These are phyloP conservation scores for Gracilaria caudata DNA, from an alignment of 23 red algal genomes.

Conservation along the genomic window DNA sequence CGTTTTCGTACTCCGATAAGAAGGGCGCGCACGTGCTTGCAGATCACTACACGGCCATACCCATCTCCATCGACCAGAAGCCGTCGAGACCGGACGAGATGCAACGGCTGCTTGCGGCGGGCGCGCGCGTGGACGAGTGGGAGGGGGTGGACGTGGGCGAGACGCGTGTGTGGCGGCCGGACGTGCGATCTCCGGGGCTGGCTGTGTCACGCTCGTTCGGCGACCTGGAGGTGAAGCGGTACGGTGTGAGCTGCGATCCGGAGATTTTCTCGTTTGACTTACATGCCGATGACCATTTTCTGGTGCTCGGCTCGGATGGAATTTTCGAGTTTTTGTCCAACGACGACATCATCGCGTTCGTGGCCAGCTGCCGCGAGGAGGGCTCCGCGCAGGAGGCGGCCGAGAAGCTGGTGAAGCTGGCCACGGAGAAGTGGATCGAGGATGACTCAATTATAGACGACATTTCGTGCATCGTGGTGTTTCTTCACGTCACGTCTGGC, in stretches of 20 bases:
- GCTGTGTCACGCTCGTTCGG: conserved; percentile 93
- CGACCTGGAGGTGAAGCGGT: conserved; percentile 75
- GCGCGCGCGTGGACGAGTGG: conserved; percentile 86
- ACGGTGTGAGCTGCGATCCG: conserved; percentile 79
- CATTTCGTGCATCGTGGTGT: conserved; percentile 88
- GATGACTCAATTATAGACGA: conserved; percentile 92
- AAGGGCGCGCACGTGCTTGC: neutral
- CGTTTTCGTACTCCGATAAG: neutral
- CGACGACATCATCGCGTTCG: conserved; percentile 71
- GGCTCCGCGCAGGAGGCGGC: conserved; percentile 78
- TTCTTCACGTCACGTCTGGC: conserved; percentile 46
- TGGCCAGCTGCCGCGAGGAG: conserved; percentile 60
- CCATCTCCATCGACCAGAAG: conserved; percentile 75
- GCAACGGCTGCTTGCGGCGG: conserved; percentile 57
- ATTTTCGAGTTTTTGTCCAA: conserved; percentile 93
- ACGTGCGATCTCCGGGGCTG: conserved; percentile 84
- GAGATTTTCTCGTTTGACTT: conserved; percentile 75
- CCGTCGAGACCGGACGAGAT: conserved; percentile 75
- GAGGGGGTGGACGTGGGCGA: conserved; percentile 72
- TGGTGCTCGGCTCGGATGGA: conserved; percentile 87
- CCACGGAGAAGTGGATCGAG: conserved; percentile 82
- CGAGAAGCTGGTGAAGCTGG: conserved; percentile 82
- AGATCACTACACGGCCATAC: conserved; percentile 52
- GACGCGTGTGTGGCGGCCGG: conserved; percentile 87
- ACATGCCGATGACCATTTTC: conserved; percentile 61